Evolutionary conservation across 805 yeast genomes (phyloP).

Genomic region (Ogataea naganishii): DNA sequence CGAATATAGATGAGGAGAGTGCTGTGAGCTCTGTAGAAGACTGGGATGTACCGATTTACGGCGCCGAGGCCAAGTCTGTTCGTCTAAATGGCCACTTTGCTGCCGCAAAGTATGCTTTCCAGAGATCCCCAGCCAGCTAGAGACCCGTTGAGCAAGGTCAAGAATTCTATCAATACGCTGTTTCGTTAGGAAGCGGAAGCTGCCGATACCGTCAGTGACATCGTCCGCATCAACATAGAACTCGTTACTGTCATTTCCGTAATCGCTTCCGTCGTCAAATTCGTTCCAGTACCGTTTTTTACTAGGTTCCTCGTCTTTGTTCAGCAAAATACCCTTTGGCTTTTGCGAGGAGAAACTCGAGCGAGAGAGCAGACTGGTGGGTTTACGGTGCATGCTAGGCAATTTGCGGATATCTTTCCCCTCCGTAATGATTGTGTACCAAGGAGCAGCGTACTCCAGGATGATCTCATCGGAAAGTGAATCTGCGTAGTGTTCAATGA

Average conservation of each 20-base stretch:
- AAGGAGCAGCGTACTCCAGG: constrained; percentile 20
- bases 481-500: constrained; percentile 14
- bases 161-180: constrained; percentile 15
- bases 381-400: too few species aligned
- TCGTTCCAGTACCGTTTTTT: constrained; percentile 53
- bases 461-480: constrained; percentile 14
- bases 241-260: constrained; percentile 29
- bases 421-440: constrained; percentile 19
- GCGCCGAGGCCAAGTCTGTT: not conserved
- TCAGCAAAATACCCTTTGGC: constrained; percentile 20
- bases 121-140: constrained; percentile 5
- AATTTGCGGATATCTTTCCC: constrained; percentile 33
- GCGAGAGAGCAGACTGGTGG: too few species aligned
- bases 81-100: constrained; percentile 1
- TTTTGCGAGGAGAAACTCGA: not conserved
- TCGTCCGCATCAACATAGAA: constrained; percentile 29
- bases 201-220: constrained; percentile 17
- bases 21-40: too few species aligned
- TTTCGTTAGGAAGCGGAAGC: constrained; percentile 13
- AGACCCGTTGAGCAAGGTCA: constrained; percentile 12
- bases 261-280: constrained; percentile 55
- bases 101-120: constrained; percentile 1
- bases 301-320: constrained; percentile 8
- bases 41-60: too few species aligned
- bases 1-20: too few species aligned